Base-by-base conservation (phyloP, 169 alveolate species). In the Cytauxzoon felis region DNA sequence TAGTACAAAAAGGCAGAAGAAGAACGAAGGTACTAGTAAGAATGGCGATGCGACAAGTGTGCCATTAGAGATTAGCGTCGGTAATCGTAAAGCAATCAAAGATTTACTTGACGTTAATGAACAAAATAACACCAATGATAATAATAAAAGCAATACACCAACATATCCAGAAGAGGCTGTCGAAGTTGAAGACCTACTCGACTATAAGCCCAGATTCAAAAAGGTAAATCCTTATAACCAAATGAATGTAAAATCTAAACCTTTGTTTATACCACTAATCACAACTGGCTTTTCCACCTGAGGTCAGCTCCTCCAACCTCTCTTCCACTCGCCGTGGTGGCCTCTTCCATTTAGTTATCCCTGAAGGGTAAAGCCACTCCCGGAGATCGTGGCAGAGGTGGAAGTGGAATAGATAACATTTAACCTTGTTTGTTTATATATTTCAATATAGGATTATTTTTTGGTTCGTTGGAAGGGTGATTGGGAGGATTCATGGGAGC, bases 401-500 rank as follows among this genome's bases (percentile, higher is more conserved):
- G n/a, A n/a, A n/a, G n/a, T n/a, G n/a, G n/a, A n/a, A n/a, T n/a
- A n/a, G n/a, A n/a, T n/a, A n/a, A n/a, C n/a, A n/a, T n/a, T n/a
- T n/a, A n/a, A n/a, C n/a, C n/a, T n/a, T n/a, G n/a, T n/a, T n/a
- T n/a, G n/a, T n/a, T n/a, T n/a, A n/a, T n/a, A n/a, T n/a, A n/a
- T n/a, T n/a, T n/a, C n/a, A n/a, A n/a, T 24, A 21, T 60, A 60
- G 85, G 85, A 75, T 41, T 75, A 64, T 73, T 75, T 51, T 41
- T 58, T 75, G 16, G 85, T 75, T 5, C 30, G 85, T 5, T 75
- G 85, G 85, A 75, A 75, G 63, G 85, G 85, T 4, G 80, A 75
- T 40, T 75, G 85, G 85, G 85, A 75, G 52, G 85, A 75, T 56
- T 75, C 85, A 1, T 75, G 85, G 85, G 85, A 75, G 63, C 85